Evolutionary conservation across 257 asterid species (phyloP).

Genomic region (Solanum chiquidenum): DNA sequence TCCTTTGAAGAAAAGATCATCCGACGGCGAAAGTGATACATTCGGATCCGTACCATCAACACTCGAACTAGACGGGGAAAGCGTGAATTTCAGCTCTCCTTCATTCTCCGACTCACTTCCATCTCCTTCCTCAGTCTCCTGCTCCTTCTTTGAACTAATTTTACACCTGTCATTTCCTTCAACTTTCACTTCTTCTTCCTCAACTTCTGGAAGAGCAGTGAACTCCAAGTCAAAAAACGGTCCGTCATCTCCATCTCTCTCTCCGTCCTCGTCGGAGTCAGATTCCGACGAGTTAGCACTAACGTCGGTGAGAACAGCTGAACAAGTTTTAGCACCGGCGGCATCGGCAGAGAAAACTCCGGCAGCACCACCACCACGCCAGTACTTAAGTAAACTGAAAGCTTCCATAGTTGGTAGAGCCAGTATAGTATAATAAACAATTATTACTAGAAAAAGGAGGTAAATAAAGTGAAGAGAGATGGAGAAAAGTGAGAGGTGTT

Average conservation of each 20-base stretch:
- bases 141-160: not conserved
- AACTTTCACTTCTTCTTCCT: not conserved
- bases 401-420: conserved; percentile 43
- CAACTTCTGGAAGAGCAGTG: conserved; percentile 14
- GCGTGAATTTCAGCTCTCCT: conserved; percentile 12
- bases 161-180: conserved; percentile 4
- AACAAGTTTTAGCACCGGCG: not conserved
- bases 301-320: not conserved
- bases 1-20: conserved; percentile 22
- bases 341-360: not conserved
- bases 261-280: conserved; percentile 4
- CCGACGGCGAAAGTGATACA: conserved; percentile 7
- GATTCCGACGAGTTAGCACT: conserved; percentile 11
- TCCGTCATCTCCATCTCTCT: conserved; percentile 20
- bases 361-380: conserved; percentile 27
- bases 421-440: conserved; percentile 7
- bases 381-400: conserved; percentile 30
- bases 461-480: not conserved
- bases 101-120: not conserved
- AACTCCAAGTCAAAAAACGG: conserved; percentile 34
- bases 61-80: conserved; percentile 8
- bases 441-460: not conserved
- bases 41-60: not conserved
- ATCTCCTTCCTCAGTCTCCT: not conserved
- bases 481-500: not conserved